phyloP scores from a whole-genome alignment of 805 yeast species.

The Cyberlindnera americana region DNA sequence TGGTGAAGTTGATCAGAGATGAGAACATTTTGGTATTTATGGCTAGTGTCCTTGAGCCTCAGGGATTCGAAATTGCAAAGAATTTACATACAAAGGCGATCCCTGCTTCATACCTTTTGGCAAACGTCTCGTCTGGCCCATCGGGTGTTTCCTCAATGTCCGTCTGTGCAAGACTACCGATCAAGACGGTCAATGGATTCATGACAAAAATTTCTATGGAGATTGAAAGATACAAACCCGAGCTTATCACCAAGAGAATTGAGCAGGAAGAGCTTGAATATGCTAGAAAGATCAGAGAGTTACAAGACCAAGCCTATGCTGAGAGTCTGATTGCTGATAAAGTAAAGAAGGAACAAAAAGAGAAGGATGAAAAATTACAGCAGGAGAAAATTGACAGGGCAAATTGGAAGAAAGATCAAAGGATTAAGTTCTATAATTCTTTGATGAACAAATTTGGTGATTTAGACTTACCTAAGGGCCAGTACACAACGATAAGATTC shows the following conservation, averaged over 20 bases:
- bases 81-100: conserved; percentile 47
- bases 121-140: conserved; percentile 49
- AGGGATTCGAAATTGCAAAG: conserved; percentile 63
- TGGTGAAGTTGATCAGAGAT: conserved; percentile 35
- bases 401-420: conserved; percentile 9
- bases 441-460: conserved; percentile 11
- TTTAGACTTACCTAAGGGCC: conserved; percentile 27
- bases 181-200: conserved; percentile 31
- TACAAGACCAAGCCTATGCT: conserved; percentile 67
- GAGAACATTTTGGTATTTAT: conserved; percentile 56
- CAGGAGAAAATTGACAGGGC: conserved; percentile 14
- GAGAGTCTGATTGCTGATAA: conserved; percentile 56
- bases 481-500: conserved; percentile 45
- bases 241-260: conserved; percentile 51
- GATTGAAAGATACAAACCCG: conserved; percentile 57
- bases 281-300: conserved; percentile 54
- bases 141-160: conserved; percentile 34
- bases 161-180: conserved; percentile 29
- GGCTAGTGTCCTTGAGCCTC: conserved; percentile 60
- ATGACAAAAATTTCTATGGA: conserved; percentile 37
- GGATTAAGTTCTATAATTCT: conserved; percentile 13
- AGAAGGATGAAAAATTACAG: conserved; percentile 26
- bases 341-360: conserved; percentile 45
- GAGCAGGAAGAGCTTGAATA: conserved; percentile 59
- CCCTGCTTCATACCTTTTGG: conserved; percentile 53